Conservation (phyloP, 2,329 filamentous ascomycete genomes). For the Ceratocystis destructans region DNA sequence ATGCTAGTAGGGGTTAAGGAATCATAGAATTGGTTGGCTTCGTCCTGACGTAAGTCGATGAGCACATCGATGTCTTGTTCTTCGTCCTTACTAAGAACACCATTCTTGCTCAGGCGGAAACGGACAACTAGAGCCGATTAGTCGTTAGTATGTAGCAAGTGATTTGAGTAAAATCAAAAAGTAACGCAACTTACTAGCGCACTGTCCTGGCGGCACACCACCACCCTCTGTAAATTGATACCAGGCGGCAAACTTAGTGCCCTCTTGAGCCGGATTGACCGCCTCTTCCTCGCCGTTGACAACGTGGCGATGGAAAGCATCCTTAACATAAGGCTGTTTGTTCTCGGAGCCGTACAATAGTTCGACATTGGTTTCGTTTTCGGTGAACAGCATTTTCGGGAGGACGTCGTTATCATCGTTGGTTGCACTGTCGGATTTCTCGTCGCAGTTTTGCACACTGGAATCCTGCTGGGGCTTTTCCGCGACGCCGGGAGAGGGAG, state of each 20-base stretch:
- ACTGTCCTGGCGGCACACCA: conserved; percentile 78
- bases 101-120: conserved; percentile 65
- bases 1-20: conserved; percentile 85
- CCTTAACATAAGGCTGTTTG: conserved; percentile 74
- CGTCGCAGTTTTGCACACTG: conserved; percentile 24
- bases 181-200: conserved; percentile 55
- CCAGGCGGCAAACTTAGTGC: conserved; percentile 86
- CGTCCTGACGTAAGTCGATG: conserved; percentile 70
- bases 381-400: conserved; percentile 78
- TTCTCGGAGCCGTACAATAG: conserved; percentile 66
- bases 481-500: conserved; percentile 73
- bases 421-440: conserved; percentile 27
- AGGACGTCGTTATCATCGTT: conserved; percentile 58
- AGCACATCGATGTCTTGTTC: conserved; percentile 52
- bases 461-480: too few species aligned
- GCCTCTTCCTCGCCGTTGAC: conserved; percentile 67
- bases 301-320: conserved; percentile 83
- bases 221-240: conserved; percentile 82
- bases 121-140: conserved; percentile 53
- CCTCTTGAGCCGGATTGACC: conserved; percentile 64
- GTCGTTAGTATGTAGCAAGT: conserved; percentile 4
- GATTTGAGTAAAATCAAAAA: neutral
- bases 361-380: conserved; percentile 85
- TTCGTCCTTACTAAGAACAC: conserved; percentile 26
- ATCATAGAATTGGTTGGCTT: conserved; percentile 94